These are phyloP conservation scores for Barbatosphaeria neglecta DNA, from an alignment of 495 filamentous ascomycete species.

Conservation along the genomic window DNA sequence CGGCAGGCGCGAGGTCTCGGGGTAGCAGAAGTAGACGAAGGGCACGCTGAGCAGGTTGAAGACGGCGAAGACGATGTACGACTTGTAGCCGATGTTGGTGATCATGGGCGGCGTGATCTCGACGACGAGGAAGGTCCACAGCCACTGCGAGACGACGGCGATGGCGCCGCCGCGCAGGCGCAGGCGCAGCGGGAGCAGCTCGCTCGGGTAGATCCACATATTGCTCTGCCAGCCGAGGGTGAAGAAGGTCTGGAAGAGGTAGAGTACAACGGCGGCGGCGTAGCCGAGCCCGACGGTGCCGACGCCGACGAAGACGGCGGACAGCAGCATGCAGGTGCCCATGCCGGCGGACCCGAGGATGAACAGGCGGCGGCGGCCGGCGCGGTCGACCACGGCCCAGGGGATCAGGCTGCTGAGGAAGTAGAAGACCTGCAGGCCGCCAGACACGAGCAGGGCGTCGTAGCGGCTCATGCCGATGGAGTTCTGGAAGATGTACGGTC, in stretches of 20 bases:
- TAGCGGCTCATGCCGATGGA: slow-evolving; percentile 46
- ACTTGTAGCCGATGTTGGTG: slow-evolving; percentile 54
- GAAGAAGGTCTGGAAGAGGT: slow-evolving; percentile 1
- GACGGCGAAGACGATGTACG: slow-evolving; percentile 67
- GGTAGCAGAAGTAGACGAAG: slow-evolving; percentile 66
- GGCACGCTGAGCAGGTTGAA: slow-evolving; percentile 63
- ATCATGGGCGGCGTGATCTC: slow-evolving; percentile 75
- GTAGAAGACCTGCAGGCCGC: slow-evolving; percentile 73
- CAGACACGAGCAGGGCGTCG: slow-evolving; percentile 59
- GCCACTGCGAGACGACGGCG: background rate
- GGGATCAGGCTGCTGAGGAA: slow-evolving; percentile 64
- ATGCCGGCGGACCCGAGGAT: slow-evolving; percentile 58
- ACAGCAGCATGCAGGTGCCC: slow-evolving; percentile 65
- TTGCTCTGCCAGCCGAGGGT: background rate
- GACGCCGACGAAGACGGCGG: slow-evolving; percentile 50
- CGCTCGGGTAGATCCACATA: background rate
- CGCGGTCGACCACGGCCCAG: slow-evolving; percentile 70
- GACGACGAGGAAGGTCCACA: slow-evolving; percentile 31
- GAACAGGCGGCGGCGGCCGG: slow-evolving; percentile 62
- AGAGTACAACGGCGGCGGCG: background rate
- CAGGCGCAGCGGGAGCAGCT: slow-evolving; percentile 47
- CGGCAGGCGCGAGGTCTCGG: slow-evolving; percentile 56
- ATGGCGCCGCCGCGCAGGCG: slow-evolving; percentile 10
- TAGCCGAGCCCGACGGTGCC: slow-evolving; percentile 23
- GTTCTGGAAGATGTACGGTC: slow-evolving; percentile 58